These are phyloP conservation scores for Phytophthora hybrid DNA, from an alignment of 352 stramenopile species.

Conservation along the genomic window DNA sequence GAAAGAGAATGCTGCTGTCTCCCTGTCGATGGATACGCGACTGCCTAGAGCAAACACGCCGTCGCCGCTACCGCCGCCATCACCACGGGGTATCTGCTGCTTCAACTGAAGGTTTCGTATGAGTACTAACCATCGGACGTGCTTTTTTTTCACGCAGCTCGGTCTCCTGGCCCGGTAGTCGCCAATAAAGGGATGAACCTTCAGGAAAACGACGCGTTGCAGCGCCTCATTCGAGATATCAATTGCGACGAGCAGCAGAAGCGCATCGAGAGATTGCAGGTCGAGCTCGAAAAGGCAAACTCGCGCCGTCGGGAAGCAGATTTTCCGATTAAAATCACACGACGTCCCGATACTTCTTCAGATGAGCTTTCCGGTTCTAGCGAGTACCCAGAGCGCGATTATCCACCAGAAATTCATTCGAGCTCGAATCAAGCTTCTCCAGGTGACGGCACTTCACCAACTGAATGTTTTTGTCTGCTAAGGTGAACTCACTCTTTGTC, in stretches of 20 bases:
- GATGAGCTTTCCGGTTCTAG: neutral
- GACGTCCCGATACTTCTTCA: neutral
- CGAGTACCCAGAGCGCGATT: neutral
- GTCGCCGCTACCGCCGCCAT: neutral
- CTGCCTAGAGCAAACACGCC: neutral
- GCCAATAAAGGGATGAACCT: conserved; percentile 21
- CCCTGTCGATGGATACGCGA: neutral
- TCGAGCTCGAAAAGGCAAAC: conserved; percentile 42
- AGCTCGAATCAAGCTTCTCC: neutral
- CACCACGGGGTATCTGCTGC: conserved; percentile 21
- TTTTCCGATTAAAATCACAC: neutral
- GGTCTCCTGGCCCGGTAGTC: neutral
- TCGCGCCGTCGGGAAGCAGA: conserved; percentile 27
- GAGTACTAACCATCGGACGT: neutral
- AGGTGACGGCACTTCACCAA: neutral
- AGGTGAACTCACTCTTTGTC: neutral
- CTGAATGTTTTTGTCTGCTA: neutral
- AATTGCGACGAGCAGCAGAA: conserved; percentile 46
- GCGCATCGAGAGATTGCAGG: conserved; percentile 45
- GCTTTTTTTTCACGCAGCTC: neutral
- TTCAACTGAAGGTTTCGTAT: neutral
- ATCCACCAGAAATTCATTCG: neutral
- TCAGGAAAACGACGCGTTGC: conserved; percentile 27
- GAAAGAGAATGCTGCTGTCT: neutral
- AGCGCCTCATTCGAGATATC: conserved; percentile 37